Conservation (phyloP, 176 grass and related monocot genomes). For the Paspalum vaginatum region DNA sequence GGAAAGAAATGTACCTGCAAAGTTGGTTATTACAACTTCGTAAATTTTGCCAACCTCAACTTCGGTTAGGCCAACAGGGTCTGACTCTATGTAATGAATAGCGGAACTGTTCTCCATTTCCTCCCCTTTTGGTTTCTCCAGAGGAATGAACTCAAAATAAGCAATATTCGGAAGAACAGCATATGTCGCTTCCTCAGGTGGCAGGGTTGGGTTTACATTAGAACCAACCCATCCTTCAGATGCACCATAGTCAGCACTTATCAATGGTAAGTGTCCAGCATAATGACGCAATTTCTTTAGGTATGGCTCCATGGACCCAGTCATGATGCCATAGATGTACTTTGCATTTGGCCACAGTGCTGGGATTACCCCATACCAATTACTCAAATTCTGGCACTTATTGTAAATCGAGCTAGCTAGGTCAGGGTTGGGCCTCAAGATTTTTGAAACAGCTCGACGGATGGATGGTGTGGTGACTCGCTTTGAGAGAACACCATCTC, state of each 20-base stretch:
- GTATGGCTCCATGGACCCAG: conserved; percentile 96
- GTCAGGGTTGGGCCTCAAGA: conserved; percentile 66
- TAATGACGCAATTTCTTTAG: conserved; percentile 87
- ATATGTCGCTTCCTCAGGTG: conserved; percentile 75
- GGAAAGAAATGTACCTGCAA: conserved; percentile 62
- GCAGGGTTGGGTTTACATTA: conserved; percentile 67
- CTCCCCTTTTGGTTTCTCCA: conserved; percentile 60
- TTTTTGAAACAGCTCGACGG: conserved; percentile 74
- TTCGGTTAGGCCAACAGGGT: conserved; percentile 75
- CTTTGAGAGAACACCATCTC: conserved; percentile 73
- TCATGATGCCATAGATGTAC: conserved; percentile 92
- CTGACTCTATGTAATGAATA: conserved; percentile 77
- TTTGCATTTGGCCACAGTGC: conserved; percentile 82
- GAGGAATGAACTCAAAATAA: conserved; percentile 91
- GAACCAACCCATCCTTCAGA: conserved; percentile 96
- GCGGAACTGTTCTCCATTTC: conserved; percentile 47
- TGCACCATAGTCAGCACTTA: conserved; percentile 82
- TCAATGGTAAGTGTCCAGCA: conserved; percentile 75
- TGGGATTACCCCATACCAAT: conserved; percentile 92
- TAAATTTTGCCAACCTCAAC: conserved; percentile 82
- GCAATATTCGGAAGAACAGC: conserved; percentile 71
- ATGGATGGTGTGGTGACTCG: conserved; percentile 65
- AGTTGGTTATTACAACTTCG: conserved; percentile 78
- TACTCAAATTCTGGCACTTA: conserved; percentile 65
- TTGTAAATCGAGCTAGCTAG: conserved; percentile 66